These are phyloP conservation scores for Pugionium cornutum DNA, from an alignment of 345 rosid species.

Conservation along the genomic window DNA sequence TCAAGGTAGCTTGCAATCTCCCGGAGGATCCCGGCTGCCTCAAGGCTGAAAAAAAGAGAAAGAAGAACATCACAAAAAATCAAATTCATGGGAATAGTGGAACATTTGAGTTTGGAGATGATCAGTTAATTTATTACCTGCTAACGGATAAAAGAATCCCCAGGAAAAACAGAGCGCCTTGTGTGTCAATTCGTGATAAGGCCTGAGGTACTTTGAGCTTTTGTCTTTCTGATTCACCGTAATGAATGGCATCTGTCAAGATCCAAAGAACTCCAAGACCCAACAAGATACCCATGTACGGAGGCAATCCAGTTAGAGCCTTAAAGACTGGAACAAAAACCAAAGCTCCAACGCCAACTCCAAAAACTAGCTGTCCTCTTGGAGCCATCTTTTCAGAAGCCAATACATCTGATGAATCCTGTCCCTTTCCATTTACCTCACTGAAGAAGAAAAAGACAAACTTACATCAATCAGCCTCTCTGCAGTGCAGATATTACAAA, in stretches of 20 bases:
- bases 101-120: slow-evolving; percentile 6
- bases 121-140: slow-evolving; percentile 52
- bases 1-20: slow-evolving; percentile 93
- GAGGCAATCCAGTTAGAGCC: slow-evolving; percentile 94
- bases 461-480: slow-evolving; percentile 36
- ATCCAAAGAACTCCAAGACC: slow-evolving; percentile 99
- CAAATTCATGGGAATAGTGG: background rate
- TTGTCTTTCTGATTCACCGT: slow-evolving; percentile 90
- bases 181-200: slow-evolving; percentile 86
- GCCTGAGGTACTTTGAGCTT: slow-evolving; percentile 94
- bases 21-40: slow-evolving; percentile 89
- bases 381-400: slow-evolving; percentile 94
- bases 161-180: slow-evolving; percentile 92
- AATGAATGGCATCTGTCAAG: slow-evolving; percentile 93
- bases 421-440: slow-evolving; percentile 86
- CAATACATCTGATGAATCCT: slow-evolving; percentile 57
- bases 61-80: slow-evolving; percentile 1
- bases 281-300: slow-evolving; percentile 88
- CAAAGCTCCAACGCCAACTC: slow-evolving; percentile 86
- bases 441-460: slow-evolving; percentile 46
- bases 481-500: slow-evolving; percentile 1
- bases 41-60: slow-evolving; percentile 55
- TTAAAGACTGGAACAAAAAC: slow-evolving; percentile 90
- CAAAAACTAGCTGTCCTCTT: slow-evolving; percentile 79
- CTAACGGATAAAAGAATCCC: slow-evolving; percentile 90